Conservation (phyloP, 768 basidiomycete genomes). For the Rhodosporidiobolus sp. region DNA sequence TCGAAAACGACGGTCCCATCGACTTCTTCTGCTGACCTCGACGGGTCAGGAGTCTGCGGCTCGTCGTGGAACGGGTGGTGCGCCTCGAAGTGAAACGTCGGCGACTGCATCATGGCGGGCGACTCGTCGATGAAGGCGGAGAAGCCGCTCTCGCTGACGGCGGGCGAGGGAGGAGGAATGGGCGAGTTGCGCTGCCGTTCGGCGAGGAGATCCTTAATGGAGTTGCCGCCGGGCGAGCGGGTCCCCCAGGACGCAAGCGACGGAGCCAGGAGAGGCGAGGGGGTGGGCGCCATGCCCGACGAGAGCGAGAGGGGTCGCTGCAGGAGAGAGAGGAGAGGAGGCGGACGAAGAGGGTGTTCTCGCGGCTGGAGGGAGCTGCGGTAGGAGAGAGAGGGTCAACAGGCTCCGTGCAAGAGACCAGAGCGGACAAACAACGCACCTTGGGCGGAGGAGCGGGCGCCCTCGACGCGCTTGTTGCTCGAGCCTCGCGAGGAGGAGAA, state of each 20-base stretch:
- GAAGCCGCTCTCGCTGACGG: slow-evolving; percentile 20
- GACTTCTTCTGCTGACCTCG: not conserved
- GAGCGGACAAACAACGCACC: too few species aligned
- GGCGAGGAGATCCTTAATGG: slow-evolving; percentile 17
- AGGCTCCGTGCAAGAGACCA: too few species aligned
- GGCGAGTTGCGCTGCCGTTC: slow-evolving; percentile 19
- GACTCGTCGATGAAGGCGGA: slow-evolving; percentile 7
- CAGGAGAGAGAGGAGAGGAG: too few species aligned
- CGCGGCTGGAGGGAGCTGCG: too few species aligned
- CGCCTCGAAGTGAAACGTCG: slow-evolving; percentile 27
- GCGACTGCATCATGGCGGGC: slow-evolving; percentile 6
- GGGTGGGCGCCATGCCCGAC: too few species aligned
- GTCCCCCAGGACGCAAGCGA: not conserved
- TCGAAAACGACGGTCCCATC: not conserved
- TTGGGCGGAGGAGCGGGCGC: too few species aligned
- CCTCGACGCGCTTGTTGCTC: not conserved
- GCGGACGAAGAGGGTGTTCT: too few species aligned
- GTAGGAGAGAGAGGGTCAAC: too few species aligned
- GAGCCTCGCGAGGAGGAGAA: not conserved
- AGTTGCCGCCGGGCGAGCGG: not conserved
- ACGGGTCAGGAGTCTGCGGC: slow-evolving; percentile 3
- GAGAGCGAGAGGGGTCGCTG: too few species aligned
- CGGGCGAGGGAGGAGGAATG: slow-evolving; percentile 20
- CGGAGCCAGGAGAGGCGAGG: slow-evolving; percentile 12
- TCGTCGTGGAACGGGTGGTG: slow-evolving; percentile 23